A percentile compares a stretch with the other conserved stretches of the same genome.
phyloP scores from a whole-genome alignment of 2,329 filamentous ascomycete species.

The Ophioceras dolichostomum region DNA sequence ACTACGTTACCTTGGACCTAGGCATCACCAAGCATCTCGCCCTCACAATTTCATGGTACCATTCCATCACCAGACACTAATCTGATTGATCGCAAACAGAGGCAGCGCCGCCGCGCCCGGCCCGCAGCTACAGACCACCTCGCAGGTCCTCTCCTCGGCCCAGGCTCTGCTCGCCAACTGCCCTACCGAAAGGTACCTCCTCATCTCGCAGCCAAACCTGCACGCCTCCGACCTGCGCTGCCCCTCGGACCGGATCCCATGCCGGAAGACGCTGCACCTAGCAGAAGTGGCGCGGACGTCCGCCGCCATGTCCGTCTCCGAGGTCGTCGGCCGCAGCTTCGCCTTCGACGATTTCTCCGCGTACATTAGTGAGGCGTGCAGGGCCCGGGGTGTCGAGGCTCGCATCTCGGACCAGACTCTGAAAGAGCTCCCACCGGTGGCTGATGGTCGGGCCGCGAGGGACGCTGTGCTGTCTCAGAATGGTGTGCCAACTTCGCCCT shows the following conservation, averaged over 20 bases:
- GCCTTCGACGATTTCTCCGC: conserved; percentile 26
- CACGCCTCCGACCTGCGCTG: conserved; percentile 55
- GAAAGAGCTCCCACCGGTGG: conserved; percentile 21
- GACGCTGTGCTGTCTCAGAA: conserved; percentile 33
- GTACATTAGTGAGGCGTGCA: conserved; percentile 35
- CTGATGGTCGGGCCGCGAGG: conserved; percentile 26
- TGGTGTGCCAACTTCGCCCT: conserved; percentile 24
- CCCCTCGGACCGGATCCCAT: conserved; percentile 18
- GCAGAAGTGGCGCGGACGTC: conserved; percentile 7
- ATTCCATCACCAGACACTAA: no score
- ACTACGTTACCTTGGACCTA: no score
- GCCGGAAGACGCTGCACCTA: conserved; percentile 40
- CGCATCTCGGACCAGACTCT: conserved; percentile 28
- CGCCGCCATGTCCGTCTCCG: conserved; percentile 26
- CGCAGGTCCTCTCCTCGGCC: conserved; percentile 27
- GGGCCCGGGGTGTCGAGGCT: conserved; percentile 21
- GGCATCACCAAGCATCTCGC: no score
- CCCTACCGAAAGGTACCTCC: conserved; percentile 62
- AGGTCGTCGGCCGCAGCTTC: conserved; percentile 42
- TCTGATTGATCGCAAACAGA: no score
- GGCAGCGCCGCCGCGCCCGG: no score
- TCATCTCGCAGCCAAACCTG: conserved; percentile 67
- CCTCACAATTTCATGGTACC: no score
- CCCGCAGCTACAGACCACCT: conserved; percentile 36
- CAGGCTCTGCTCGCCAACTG: conserved; percentile 50